phyloP scores from a whole-genome alignment of 2,329 filamentous ascomycete genomes.

The Cryphonectria japonica region DNA sequence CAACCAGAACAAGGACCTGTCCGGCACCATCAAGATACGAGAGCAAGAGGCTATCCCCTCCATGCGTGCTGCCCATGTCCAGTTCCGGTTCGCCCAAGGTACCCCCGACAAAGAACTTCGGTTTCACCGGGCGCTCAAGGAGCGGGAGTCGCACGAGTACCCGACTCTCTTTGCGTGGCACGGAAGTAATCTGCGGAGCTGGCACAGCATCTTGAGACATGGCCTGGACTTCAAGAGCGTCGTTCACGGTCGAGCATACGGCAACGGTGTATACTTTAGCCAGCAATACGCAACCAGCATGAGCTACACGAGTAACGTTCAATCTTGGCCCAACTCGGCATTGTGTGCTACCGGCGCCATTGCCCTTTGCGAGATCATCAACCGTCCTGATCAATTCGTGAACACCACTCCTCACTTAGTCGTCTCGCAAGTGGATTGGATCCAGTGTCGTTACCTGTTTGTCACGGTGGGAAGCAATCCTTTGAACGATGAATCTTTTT shows the following conservation, averaged over 20 bases:
- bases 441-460: slow-evolving; percentile 86
- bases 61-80: slow-evolving; percentile 66
- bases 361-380: slow-evolving; percentile 85
- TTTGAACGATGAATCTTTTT: background rate
- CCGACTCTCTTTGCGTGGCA: slow-evolving; percentile 38
- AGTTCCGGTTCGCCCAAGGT: slow-evolving; percentile 88
- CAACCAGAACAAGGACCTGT: slow-evolving; percentile 43
- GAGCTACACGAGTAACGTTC: background rate
- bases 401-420: slow-evolving; percentile 66
- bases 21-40: slow-evolving; percentile 35
- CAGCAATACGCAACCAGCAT: slow-evolving; percentile 59
- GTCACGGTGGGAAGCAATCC: slow-evolving; percentile 36
- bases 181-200: slow-evolving; percentile 55
- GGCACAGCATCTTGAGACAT: slow-evolving; percentile 80
- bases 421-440: slow-evolving; percentile 78
- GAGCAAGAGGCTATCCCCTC: slow-evolving; percentile 61
- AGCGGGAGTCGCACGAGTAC: slow-evolving; percentile 24
- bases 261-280: slow-evolving; percentile 84
- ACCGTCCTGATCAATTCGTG: slow-evolving; percentile 66
- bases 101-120: slow-evolving; percentile 83
- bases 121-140: slow-evolving; percentile 67
- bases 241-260: slow-evolving; percentile 69
- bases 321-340: slow-evolving; percentile 68
- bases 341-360: slow-evolving; percentile 64
- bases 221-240: slow-evolving; percentile 73